phyloP scores from a whole-genome alignment of 2,329 filamentous ascomycete species.

The Bretziella fagacearum region DNA sequence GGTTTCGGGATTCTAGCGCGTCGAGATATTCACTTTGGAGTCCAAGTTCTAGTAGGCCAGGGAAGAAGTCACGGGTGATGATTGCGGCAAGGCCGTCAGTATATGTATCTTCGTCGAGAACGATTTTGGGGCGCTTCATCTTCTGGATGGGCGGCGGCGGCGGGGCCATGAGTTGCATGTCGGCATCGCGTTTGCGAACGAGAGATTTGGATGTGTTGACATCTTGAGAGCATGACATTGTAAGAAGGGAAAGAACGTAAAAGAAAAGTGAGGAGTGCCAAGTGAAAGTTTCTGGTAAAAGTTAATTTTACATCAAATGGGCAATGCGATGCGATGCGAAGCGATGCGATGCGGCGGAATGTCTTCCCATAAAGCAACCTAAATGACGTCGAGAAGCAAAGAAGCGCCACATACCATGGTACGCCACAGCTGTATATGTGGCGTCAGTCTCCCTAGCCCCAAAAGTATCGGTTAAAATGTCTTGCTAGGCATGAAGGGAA shows the following conservation, averaged over 20 bases:
- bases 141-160: slow-evolving; percentile 72
- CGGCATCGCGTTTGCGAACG: slow-evolving; percentile 49
- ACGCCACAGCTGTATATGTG: too few relatives aligned
- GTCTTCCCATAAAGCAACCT: too few relatives aligned
- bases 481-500: too few relatives aligned
- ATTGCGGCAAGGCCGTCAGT: slow-evolving; percentile 82
- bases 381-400: too few relatives aligned
- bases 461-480: too few relatives aligned
- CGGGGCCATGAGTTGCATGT: slow-evolving; percentile 60
- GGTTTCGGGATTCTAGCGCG: slow-evolving; percentile 71
- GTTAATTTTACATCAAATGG: too few relatives aligned
- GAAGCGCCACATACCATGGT: too few relatives aligned
- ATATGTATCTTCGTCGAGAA: slow-evolving; percentile 89
- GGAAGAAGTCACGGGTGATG: slow-evolving; percentile 93
- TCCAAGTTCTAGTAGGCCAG: slow-evolving; percentile 69
- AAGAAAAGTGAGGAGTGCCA: neutral
- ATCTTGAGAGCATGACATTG: neutral
- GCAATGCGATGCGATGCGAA: too few relatives aligned
- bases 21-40: slow-evolving; percentile 85
- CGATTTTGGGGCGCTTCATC: slow-evolving; percentile 74
- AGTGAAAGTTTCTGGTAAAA: too few relatives aligned
- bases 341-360: too few relatives aligned
- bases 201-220: slow-evolving; percentile 40
- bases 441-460: too few relatives aligned
- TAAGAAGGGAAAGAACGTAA: neutral